Percentiles rank a stretch among this genome's conserved stretches.
phyloP scores from a whole-genome alignment of 495 filamentous ascomycete species.

The Penicillium ucsense region DNA sequence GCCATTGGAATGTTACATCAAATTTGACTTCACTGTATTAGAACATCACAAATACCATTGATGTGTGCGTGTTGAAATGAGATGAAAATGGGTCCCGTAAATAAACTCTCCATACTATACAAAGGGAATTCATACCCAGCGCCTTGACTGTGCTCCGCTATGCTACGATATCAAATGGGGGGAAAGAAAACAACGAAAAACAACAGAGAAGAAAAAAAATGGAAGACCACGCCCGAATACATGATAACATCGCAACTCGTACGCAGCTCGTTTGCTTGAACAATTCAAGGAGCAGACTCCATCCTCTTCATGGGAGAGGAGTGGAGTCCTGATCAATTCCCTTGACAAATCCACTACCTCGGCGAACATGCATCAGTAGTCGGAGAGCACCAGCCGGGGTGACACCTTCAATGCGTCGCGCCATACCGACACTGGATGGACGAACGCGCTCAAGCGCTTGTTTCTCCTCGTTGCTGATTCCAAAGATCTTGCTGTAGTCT shows the following conservation, averaged over 20 bases:
- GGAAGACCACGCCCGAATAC: too few relatives aligned
- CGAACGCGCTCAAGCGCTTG: slow-evolving; percentile 54
- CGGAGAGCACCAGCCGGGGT: slow-evolving; percentile 40
- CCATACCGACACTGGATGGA: slow-evolving; percentile 83
- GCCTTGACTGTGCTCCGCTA: slow-evolving; percentile 6
- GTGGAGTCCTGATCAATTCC: slow-evolving; percentile 4
- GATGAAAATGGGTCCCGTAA: background rate
- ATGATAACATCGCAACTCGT: too few relatives aligned
- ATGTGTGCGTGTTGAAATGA: too few relatives aligned
- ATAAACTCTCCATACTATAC: slow-evolving; percentile 2
- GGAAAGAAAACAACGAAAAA: too few relatives aligned
- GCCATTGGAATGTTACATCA: too few relatives aligned
- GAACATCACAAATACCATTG: too few relatives aligned
- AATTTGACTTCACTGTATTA: too few relatives aligned
- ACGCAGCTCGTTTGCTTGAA: background rate
- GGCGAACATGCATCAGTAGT: slow-evolving; percentile 35
- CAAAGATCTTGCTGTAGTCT: slow-evolving; percentile 61
- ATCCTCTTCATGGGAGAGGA: slow-evolving; percentile 8
- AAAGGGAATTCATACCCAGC: background rate
- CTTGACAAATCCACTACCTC: slow-evolving; percentile 11
- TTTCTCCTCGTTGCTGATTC: slow-evolving; percentile 71
- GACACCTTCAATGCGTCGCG: slow-evolving; percentile 75
- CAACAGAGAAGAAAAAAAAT: too few relatives aligned
- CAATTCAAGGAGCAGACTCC: slow-evolving; percentile 8
- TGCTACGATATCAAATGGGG: background rate